These are phyloP conservation scores for Drechslerella dactyloides DNA, from an alignment of 2,329 filamentous ascomycete species.

Conservation along the genomic window DNA sequence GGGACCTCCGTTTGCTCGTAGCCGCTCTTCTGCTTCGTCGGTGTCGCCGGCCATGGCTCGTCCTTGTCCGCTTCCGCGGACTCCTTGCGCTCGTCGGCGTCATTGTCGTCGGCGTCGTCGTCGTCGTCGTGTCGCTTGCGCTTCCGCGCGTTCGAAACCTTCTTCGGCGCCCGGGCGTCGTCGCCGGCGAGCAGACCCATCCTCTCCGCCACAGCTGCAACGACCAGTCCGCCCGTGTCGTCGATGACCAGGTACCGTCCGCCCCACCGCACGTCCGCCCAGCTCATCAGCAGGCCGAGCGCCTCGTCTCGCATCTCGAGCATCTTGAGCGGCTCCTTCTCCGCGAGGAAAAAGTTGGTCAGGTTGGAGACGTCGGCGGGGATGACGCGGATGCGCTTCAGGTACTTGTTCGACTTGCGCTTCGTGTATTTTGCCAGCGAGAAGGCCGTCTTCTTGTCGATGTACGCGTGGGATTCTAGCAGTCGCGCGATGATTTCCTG, in stretches of 20 bases:
- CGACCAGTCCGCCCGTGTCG: slow-evolving; percentile 81
- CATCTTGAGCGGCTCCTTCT: slow-evolving; percentile 79
- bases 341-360: slow-evolving; percentile 76
- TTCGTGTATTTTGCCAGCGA: slow-evolving; percentile 95
- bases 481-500: slow-evolving; percentile 93
- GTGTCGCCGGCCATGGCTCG: slow-evolving; percentile 17
- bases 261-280: slow-evolving; percentile 84
- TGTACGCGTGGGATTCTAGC: slow-evolving; percentile 81
- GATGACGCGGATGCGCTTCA: slow-evolving; percentile 82
- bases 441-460: slow-evolving; percentile 93
- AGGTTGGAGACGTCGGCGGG: slow-evolving; percentile 81
- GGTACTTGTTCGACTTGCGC: slow-evolving; percentile 90
- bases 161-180: slow-evolving; percentile 83
- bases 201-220: slow-evolving; percentile 83
- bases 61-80: background rate
- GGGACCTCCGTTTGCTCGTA: slow-evolving; percentile 68
- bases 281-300: slow-evolving; percentile 80
- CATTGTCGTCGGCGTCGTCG: slow-evolving; percentile 12
- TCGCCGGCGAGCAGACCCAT: slow-evolving; percentile 76
- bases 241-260: slow-evolving; percentile 83
- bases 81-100: slow-evolving; percentile 19
- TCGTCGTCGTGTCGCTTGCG: slow-evolving; percentile 41
- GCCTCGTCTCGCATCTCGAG: slow-evolving; percentile 87
- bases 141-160: slow-evolving; percentile 66
- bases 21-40: slow-evolving; percentile 39